phyloP scores from a whole-genome alignment of 2,329 filamentous ascomycete genomes.

The Periconia digitata region DNA sequence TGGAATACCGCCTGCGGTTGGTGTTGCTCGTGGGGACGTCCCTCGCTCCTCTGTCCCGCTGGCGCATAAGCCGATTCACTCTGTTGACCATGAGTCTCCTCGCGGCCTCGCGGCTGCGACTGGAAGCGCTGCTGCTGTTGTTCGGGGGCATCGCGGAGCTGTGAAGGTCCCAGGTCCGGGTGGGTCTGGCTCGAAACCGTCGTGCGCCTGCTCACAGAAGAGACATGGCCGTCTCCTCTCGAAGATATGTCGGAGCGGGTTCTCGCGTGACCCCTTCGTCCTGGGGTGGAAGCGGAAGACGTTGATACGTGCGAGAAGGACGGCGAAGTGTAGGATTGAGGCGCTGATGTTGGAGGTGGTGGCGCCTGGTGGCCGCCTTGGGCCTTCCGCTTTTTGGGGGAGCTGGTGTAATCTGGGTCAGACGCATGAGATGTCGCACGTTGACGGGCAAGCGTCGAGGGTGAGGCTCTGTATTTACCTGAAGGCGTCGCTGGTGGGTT shows the following conservation, averaged over 20 bases:
- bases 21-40: slow-evolving; percentile 24
- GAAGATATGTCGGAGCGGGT: slow-evolving; percentile 65
- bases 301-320: slow-evolving; percentile 60
- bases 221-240: slow-evolving; percentile 34
- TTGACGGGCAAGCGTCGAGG: slow-evolving; percentile 43
- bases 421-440: slow-evolving; percentile 55
- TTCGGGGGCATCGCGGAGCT: slow-evolving; percentile 28
- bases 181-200: slow-evolving; percentile 36
- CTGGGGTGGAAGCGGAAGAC: slow-evolving; percentile 56
- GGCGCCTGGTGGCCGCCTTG: slow-evolving; percentile 54
- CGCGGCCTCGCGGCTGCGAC: slow-evolving; percentile 18
- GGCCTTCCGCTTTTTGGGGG: slow-evolving; percentile 84
- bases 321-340: slow-evolving; percentile 50
- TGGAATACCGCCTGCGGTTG: slow-evolving; percentile 27
- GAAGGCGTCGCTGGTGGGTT: slow-evolving; percentile 73
- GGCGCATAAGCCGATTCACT: slow-evolving; percentile 19
- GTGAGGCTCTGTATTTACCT: slow-evolving; percentile 56
- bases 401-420: slow-evolving; percentile 67
- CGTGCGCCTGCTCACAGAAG: slow-evolving; percentile 35
- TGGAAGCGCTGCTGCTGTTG: slow-evolving; percentile 8
- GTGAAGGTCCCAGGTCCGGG: slow-evolving; percentile 23
- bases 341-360: slow-evolving; percentile 54
- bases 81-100: slow-evolving; percentile 22
- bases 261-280: slow-evolving; percentile 63
- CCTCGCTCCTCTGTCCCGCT: slow-evolving; percentile 27